Base-by-base conservation (phyloP, 1,284 basidiomycete species). In the Mycosarcoma mackinlayi region DNA sequence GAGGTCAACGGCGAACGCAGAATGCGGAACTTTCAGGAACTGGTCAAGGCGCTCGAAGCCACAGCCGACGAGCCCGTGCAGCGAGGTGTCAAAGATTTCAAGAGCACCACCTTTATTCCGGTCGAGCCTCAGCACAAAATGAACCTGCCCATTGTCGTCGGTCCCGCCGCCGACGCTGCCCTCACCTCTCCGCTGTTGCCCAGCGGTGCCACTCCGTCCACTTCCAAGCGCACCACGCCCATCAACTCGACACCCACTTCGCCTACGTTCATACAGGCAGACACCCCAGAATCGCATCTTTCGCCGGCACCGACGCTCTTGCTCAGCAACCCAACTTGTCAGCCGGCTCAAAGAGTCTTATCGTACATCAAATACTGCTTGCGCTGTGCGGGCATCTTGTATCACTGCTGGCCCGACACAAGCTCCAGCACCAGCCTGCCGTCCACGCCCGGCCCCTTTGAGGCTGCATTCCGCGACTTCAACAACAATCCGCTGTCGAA, bases 351-450 rank as follows among this genome's bases (percentile, higher is more conserved):
- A 57, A 62, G 63, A 23, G 62, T 73, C 16, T 61, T 77, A n/a
- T 81, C 64, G 18, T 81, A 70, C 53, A 59, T 81, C 75, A 77
- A 82, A 61, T 83, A 87, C 61, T 84, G 86, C 25, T 75, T 87
- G 8, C 85, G 86, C 13, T 86, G 84, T 19, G 81, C 84, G 0
- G 86, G 86, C 1, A 86, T 87, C 52, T 75, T 87, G 24, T 87
- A 87, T 70, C 86, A 87, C 72, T 82, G 65, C 37, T 79, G 76
- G 77, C 76, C 76, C 19, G 77, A 79, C 45, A 59, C 67, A 8
- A 64, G 59, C 46, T 73, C 74, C 14, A 54, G 42, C 27, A 21
- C 56, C 14, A 66, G 59, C 27, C 25, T 60, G 16, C 67, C 67
- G 4, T 11, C 45, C 5, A 70, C 67, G n/a, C 67, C 67, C 1